phyloP scores from a whole-genome alignment of 2,329 filamentous ascomycete species.

The Colletotrichum filicis region DNA sequence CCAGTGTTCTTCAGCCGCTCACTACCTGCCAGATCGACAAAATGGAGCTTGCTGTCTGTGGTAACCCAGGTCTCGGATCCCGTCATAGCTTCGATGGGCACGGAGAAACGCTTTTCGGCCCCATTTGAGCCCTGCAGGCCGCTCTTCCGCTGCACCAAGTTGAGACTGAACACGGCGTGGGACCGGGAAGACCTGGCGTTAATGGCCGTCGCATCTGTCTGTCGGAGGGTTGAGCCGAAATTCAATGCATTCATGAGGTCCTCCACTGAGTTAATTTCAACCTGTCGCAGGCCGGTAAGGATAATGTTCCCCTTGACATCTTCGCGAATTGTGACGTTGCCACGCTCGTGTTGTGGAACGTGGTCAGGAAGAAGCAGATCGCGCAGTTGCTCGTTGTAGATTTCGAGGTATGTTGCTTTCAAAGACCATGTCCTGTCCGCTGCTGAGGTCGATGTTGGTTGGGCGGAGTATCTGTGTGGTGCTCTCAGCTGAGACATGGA shows the following conservation, averaged over 20 bases:
- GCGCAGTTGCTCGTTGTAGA: slow-evolving; percentile 96
- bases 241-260: slow-evolving; percentile 90
- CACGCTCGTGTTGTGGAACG: slow-evolving; percentile 75
- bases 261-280: slow-evolving; percentile 90
- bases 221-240: slow-evolving; percentile 92
- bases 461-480: slow-evolving; percentile 80
- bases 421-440: slow-evolving; percentile 87
- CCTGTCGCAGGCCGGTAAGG: slow-evolving; percentile 87
- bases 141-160: slow-evolving; percentile 86
- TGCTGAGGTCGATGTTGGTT: slow-evolving; percentile 51
- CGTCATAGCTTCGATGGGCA: slow-evolving; percentile 84
- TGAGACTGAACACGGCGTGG: slow-evolving; percentile 96
- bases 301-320: slow-evolving; percentile 95
- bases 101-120: slow-evolving; percentile 86
- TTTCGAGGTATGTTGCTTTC: slow-evolving; percentile 95
- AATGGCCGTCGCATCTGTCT: slow-evolving; percentile 96
- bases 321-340: slow-evolving; percentile 89
- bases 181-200: slow-evolving; percentile 98
- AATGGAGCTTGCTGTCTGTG: slow-evolving; percentile 97
- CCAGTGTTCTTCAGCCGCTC: slow-evolving; percentile 97
- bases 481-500: slow-evolving; percentile 83
- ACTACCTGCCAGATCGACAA: slow-evolving; percentile 96
- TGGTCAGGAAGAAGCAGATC: slow-evolving; percentile 87
- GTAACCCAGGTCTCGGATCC: slow-evolving; percentile 79
- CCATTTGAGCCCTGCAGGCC: slow-evolving; percentile 63